A percentile compares a stretch with the other conserved stretches of the same genome.
Evolutionary conservation across 2,329 filamentous ascomycete species (phyloP).

Genomic region (Penicillium sclerotiorum): DNA sequence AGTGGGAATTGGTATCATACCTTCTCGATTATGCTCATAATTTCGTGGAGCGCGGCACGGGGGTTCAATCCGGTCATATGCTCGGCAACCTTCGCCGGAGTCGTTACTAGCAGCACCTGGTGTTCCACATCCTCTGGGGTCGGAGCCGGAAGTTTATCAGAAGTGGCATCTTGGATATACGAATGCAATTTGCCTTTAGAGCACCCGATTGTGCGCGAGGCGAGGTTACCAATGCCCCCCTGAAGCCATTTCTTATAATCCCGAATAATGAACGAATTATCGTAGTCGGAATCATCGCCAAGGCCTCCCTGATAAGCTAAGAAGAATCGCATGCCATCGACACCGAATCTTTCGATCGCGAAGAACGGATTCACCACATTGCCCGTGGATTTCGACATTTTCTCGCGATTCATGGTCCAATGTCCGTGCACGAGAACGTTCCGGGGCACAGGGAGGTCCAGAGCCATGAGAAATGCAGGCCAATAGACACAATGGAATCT

Average conservation of each 20-base stretch:
- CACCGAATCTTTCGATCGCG: conserved; percentile 83
- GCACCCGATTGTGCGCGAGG: conserved; percentile 68
- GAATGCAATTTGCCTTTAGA: conserved; percentile 69
- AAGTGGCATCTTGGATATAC: conserved; percentile 52
- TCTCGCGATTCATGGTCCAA: conserved; percentile 88
- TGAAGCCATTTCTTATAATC: conserved; percentile 80
- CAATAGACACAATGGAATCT: conserved; percentile 96
- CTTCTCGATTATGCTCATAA: conserved; percentile 64
- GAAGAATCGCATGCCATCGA: conserved; percentile 88
- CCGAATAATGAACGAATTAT: conserved; percentile 73
- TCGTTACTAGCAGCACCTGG: conserved; percentile 42
- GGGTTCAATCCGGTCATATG: conserved; percentile 68
- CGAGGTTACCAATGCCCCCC: conserved; percentile 77
- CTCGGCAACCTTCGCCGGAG: conserved; percentile 48
- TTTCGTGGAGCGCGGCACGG: conserved; percentile 64
- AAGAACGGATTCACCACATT: conserved; percentile 96
- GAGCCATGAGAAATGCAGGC: conserved; percentile 91
- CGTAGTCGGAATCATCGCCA: conserved; percentile 77
- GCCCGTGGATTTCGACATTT: conserved; percentile 96
- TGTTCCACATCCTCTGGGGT: conserved; percentile 38
- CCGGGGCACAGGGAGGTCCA: conserved; percentile 76
- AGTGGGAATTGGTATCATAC: conserved; percentile 44
- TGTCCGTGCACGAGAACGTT: conserved; percentile 87
- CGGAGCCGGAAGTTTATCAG: conserved; percentile 33
- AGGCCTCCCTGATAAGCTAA: conserved; percentile 80